A percentile compares a stretch with the other conserved stretches of the same genome.
Evolutionary conservation across 331 rosid species (phyloP).

Genomic region (Quercus lobata): DNA sequence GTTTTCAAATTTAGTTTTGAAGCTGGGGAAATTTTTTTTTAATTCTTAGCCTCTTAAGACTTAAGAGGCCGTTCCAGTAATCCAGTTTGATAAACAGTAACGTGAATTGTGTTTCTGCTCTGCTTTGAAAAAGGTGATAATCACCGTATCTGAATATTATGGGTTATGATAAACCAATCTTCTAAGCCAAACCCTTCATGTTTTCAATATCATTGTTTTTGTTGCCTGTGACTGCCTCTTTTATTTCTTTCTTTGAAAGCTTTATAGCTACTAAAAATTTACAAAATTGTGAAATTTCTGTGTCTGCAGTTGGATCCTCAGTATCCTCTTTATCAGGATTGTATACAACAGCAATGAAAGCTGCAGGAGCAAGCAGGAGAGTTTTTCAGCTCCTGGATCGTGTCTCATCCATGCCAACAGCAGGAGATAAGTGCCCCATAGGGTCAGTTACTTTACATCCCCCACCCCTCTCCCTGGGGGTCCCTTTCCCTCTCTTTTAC

Average conservation of each 20-base stretch:
- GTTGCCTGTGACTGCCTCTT: neutral
- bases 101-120: neutral
- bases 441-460: constrained; percentile 47
- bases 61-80: neutral
- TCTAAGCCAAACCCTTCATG: neutral
- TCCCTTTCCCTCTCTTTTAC: too few relatives aligned
- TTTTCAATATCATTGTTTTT: neutral
- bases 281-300: constrained; percentile 2
- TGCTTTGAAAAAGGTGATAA: neutral
- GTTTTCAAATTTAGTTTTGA: neutral
- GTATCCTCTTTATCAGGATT: constrained; percentile 77
- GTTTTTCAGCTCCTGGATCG: constrained; percentile 89
- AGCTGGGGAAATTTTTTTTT: neutral
- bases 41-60: neutral
- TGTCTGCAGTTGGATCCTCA: constrained; percentile 65
- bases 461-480: neutral
- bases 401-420: constrained; percentile 58
- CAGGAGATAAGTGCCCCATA: constrained; percentile 72
- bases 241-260: neutral
- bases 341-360: constrained; percentile 85
- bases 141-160: neutral
- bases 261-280: neutral
- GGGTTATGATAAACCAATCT: neutral
- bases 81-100: neutral
- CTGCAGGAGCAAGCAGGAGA: constrained; percentile 92